A percentile compares a stretch with the other conserved stretches of the same genome.
These are phyloP conservation scores for Astrocystis sublimbata DNA, from an alignment of 495 filamentous ascomycete genomes.

Conservation along the genomic window DNA sequence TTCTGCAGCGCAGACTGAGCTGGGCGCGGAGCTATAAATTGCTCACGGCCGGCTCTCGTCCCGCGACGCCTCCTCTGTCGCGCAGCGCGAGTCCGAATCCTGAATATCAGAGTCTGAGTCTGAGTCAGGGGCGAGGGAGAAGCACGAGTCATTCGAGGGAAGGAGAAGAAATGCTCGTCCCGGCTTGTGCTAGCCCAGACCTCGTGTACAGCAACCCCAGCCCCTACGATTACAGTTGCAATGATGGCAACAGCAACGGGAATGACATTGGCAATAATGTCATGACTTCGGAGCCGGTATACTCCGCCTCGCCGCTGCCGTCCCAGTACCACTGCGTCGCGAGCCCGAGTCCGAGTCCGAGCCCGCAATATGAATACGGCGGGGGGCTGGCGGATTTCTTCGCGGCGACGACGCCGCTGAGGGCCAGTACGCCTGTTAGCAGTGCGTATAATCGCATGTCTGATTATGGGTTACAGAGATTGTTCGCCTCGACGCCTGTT, in stretches of 20 bases:
- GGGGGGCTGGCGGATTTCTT: constrained; percentile 1
- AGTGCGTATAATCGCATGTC: not conserved
- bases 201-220: no score
- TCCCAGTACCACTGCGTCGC: not conserved
- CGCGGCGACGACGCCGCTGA: constrained; percentile 12
- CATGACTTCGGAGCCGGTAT: no score
- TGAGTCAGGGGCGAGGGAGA: not conserved
- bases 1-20: not conserved
- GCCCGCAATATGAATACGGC: no score
- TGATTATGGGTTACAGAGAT: constrained; percentile 5
- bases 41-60: constrained; percentile 4
- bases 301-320: not conserved
- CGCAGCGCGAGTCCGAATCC: not conserved
- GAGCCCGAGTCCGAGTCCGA: no score
- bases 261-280: no score
- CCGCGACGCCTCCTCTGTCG: constrained; percentile 7
- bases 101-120: not conserved
- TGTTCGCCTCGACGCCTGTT: constrained; percentile 1
- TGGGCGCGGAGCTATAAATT: constrained; percentile 17
- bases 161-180: no score
- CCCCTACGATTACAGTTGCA: no score
- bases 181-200: no score
- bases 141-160: not conserved
- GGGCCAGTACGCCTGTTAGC: not conserved
- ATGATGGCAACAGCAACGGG: no score